These are phyloP conservation scores for Euphorbia schlechtendalii DNA, from an alignment of 441 rosid species.

Conservation along the genomic window DNA sequence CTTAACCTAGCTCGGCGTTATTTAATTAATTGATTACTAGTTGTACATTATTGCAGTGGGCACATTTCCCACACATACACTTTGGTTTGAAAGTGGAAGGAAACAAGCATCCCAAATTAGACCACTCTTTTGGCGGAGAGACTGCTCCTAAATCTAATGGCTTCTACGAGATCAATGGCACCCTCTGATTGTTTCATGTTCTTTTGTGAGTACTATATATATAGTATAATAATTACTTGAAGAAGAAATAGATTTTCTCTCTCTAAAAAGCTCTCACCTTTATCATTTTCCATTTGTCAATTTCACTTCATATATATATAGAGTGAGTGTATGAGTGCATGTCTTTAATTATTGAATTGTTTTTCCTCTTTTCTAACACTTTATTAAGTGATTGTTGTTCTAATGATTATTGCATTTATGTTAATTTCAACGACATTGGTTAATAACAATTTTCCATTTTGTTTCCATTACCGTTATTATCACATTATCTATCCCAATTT, in stretches of 20 bases:
- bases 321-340: neutral
- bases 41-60: conserved; percentile 89
- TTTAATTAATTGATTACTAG: too few species aligned
- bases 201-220: too few species aligned
- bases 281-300: conserved; percentile 1
- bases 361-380: conserved; percentile 4
- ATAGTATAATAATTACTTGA: neutral
- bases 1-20: too few species aligned
- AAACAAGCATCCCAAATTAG: conserved; percentile 60
- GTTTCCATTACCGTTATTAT: conserved; percentile 1
- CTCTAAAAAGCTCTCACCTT: neutral
- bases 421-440: neutral
- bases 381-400: conserved; percentile 10
- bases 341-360: neutral
- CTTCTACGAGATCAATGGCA: conserved; percentile 40
- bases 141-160: conserved; percentile 55
- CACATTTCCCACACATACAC: conserved; percentile 97
- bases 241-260: neutral
- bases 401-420: conserved; percentile 11
- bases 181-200: conserved; percentile 17
- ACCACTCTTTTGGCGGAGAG: conserved; percentile 46
- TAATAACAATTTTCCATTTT: neutral
- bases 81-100: conserved; percentile 83
- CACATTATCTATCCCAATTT: neutral
- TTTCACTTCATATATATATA: neutral